Conservation (phyloP, 768 basidiomycete genomes). For the Russula sp. region DNA sequence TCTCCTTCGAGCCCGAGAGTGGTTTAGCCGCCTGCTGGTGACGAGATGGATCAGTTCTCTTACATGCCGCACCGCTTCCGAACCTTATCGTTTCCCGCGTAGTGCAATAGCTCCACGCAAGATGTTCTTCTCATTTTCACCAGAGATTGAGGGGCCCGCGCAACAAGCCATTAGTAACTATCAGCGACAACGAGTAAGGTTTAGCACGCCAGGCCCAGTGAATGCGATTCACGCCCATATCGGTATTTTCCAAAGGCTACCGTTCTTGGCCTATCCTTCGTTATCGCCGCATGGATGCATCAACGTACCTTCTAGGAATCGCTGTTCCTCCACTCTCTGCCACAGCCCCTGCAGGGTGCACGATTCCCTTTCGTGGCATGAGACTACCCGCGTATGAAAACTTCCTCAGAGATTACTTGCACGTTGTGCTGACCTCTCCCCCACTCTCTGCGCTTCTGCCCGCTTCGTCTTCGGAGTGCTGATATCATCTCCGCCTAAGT, state of each 20-base stretch:
- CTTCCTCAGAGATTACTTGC: constrained; percentile 14
- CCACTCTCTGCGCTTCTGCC: not conserved
- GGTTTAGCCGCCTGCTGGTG: not conserved
- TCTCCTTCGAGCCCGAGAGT: not conserved
- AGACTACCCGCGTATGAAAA: constrained; percentile 3
- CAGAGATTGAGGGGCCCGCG: not conserved
- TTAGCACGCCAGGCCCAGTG: constrained; percentile 2
- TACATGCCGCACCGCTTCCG: constrained; percentile 13
- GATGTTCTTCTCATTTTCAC: not conserved
- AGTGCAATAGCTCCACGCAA: not conserved
- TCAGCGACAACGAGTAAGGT: constrained; percentile 2
- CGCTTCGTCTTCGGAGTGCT: constrained; percentile 14
- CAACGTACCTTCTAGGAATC: constrained; percentile 2
- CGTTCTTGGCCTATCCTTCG: constrained; percentile 4
- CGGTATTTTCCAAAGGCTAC: constrained; percentile 9
- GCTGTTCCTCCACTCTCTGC: constrained; percentile 3
- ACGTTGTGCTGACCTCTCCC: constrained; percentile 12
- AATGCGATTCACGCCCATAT: constrained; percentile 17
- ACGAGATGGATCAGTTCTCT: not conserved
- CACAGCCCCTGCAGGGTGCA: not conserved
- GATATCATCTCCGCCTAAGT: constrained; percentile 18
- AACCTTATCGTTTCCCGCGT: constrained; percentile 15
- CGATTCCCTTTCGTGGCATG: constrained; percentile 3
- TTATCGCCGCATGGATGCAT: constrained; percentile 14
- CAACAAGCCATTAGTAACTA: not conserved